Evolutionary conservation across 2,329 filamentous ascomycete genomes (phyloP), one percentile per base, ranked within the genome.

Genomic region (Epichloe glyceriae): DNA sequence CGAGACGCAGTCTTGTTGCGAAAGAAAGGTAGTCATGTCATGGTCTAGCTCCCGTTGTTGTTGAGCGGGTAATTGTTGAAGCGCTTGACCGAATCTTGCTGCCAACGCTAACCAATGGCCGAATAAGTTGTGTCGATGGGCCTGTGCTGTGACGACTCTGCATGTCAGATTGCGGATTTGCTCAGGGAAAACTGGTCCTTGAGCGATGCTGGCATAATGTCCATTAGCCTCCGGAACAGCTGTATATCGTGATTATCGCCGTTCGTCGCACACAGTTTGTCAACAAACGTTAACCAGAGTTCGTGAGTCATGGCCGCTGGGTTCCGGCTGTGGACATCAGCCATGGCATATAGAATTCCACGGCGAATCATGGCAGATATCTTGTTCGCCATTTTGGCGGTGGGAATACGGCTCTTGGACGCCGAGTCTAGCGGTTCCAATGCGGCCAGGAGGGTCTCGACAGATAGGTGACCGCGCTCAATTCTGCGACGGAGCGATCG

Each of bases 371-470:
- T 56, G 45, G 55, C 53, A 30, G 52, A 22, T 3, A 57, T 48
- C 20, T 52, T 53, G 42, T 57, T 44, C 8, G 50, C 57, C 34
- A 50, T 53, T 11, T 47, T 43, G 2, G 45, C 42, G n/a, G 48
- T 43, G 14, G 53, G 47, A 3, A 61, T 52, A 15, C 49, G 55
- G 39, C 42, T 51, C 17, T 45, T 53, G 3, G 53, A 50, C 14
- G 45, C 35, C 34, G 38, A n/a, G 44, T 61, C 58, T 14, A 61
- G 48, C 1, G 59, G 58, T 2, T 59, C 56, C 40, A 60, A 33
- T 5, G 53, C 49, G 22, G 49, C 43, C 11, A 49, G 19, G 12
- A 60, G 22, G 20, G 20, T 45, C n/a, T 56, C 49, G 14, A 47
- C 42, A 26, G 55, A 53, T 8, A 59, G 22, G 2, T 54, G n/a